phyloP scores from a whole-genome alignment of 768 basidiomycete genomes.

The Leccinum aurantiacum region DNA sequence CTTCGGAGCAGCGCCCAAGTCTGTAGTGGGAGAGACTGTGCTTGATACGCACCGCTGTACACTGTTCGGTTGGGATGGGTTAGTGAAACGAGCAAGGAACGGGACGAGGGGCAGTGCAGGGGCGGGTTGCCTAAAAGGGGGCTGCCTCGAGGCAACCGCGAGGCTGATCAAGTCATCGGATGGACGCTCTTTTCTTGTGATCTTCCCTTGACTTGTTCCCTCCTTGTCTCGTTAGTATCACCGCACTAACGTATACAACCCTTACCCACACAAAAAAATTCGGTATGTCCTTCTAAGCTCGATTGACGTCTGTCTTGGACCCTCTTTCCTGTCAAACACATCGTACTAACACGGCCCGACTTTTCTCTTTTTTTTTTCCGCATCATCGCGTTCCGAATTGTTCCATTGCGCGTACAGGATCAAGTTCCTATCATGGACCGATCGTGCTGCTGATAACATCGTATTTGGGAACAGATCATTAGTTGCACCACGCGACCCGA shows the following conservation, averaged over 20 bases:
- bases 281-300: slow-evolving; percentile 7
- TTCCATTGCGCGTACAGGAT: slow-evolving; percentile 19
- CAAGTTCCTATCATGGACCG: slow-evolving; percentile 34
- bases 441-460: slow-evolving; percentile 33
- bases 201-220: background rate
- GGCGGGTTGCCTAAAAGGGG: slow-evolving; percentile 5
- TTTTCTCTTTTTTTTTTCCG: slow-evolving; percentile 5
- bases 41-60: background rate
- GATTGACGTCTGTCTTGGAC: background rate
- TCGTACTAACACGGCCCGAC: slow-evolving; percentile 6
- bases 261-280: background rate
- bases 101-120: slow-evolving; percentile 3
- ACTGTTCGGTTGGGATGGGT: background rate
- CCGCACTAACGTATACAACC: slow-evolving; percentile 11
- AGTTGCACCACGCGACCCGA: slow-evolving; percentile 25
- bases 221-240: slow-evolving; percentile 2
- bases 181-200: background rate
- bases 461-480: slow-evolving; percentile 23
- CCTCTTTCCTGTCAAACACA: background rate
- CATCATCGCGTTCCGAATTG: slow-evolving; percentile 20
- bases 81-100: slow-evolving; percentile 3
- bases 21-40: slow-evolving; percentile 1
- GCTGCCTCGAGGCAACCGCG: slow-evolving; percentile 28
- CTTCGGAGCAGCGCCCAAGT: slow-evolving; percentile 1
- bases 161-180: slow-evolving; percentile 19